phyloP scores from a whole-genome alignment of 2,329 filamentous ascomycete genomes.

The Venturiaceae sp. region DNA sequence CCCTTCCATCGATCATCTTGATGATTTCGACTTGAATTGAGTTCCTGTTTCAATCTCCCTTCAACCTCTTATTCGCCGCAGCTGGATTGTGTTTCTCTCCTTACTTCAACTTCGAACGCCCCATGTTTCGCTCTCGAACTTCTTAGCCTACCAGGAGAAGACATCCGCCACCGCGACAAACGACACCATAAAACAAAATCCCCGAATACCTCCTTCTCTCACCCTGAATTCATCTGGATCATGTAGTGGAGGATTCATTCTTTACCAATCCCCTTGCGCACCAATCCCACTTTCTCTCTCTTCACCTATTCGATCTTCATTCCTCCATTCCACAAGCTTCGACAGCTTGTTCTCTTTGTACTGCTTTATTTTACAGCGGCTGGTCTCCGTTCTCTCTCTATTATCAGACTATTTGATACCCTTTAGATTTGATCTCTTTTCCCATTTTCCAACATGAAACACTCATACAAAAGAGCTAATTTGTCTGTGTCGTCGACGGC shows the following conservation, averaged over 20 bases:
- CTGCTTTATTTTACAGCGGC: background rate
- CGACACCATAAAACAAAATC: background rate
- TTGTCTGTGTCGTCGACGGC: slow-evolving; percentile 7
- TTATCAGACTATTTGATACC: slow-evolving; percentile 3
- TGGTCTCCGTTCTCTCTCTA: background rate
- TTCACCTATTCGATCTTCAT: background rate
- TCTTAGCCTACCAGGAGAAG: too few relatives aligned
- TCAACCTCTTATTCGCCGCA: background rate
- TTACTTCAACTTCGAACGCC: background rate
- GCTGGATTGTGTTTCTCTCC: background rate
- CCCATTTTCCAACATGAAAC: background rate
- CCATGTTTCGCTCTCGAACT: background rate
- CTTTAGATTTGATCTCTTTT: background rate
- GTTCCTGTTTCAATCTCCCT: background rate
- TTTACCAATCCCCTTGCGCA: background rate
- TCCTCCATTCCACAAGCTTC: background rate
- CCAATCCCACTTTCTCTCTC: background rate
- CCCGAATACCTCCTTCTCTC: background rate
- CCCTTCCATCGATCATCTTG: background rate
- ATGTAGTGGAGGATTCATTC: background rate
- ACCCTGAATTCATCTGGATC: background rate
- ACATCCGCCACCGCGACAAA: background rate
- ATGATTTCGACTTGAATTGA: background rate
- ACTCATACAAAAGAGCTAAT: background rate
- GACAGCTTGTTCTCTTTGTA: background rate